A percentile compares a stretch with the other conserved stretches of the same genome.
phyloP scores from a whole-genome alignment of 2,329 filamentous ascomycete species.

The Colletotrichum siamense region DNA sequence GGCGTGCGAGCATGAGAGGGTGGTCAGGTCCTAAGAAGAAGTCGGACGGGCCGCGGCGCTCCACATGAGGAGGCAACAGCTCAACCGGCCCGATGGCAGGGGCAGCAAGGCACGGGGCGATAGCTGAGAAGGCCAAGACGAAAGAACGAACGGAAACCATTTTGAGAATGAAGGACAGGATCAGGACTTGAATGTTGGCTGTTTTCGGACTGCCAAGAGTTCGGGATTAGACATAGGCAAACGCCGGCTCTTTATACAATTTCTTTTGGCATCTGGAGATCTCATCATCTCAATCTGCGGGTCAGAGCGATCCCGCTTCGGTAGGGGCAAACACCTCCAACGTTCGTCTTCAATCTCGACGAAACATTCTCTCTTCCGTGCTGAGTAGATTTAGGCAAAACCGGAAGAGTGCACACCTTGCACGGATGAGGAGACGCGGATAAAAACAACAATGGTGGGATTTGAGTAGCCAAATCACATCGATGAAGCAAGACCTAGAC shows the following conservation, averaged over 20 bases:
- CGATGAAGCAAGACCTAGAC: not conserved
- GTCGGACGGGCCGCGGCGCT: not conserved
- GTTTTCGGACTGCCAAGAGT: not conserved
- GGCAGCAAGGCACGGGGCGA: not conserved
- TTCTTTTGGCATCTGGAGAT: not conserved
- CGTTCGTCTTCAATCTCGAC: not conserved
- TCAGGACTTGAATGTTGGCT: not conserved
- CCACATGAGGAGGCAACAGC: not conserved
- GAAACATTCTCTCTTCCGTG: not conserved
- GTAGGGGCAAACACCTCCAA: not conserved
- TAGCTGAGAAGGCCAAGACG: conserved; percentile 29
- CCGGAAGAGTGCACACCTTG: not conserved
- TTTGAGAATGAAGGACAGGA: not conserved
- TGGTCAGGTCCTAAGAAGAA: not conserved
- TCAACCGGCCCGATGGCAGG: not conserved
- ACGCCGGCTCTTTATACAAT: not conserved
- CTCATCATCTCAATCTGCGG: not conserved
- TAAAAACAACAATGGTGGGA: not conserved
- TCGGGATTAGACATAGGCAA: not conserved
- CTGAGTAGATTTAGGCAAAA: not conserved
- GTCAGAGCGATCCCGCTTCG: too few relatives aligned
- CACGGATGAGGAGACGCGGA: not conserved
- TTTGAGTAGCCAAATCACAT: not conserved
- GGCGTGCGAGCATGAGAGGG: not conserved
- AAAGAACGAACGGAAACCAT: not conserved